Conservation (phyloP, 345 rosid species). For the Brassica incana region DNA sequence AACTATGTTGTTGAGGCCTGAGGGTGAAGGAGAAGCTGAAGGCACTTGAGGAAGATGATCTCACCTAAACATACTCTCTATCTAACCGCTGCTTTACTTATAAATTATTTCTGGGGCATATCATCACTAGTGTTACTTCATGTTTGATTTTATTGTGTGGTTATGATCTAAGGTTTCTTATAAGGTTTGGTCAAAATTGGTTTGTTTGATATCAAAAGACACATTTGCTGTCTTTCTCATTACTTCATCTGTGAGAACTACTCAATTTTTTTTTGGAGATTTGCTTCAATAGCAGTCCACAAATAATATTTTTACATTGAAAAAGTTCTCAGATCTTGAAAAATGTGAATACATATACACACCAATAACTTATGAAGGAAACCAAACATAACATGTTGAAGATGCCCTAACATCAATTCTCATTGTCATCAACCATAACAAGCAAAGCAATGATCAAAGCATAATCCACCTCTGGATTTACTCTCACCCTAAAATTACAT, state of each 20-base stretch:
- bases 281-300: not conserved
- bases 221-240: conserved; percentile 6
- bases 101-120: not conserved
- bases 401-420: conserved; percentile 24
- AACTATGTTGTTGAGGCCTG: conserved; percentile 55
- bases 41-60: conserved; percentile 93
- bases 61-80: conserved; percentile 51
- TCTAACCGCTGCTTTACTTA: conserved; percentile 6
- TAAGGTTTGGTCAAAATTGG: conserved; percentile 12
- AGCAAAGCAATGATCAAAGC: conserved; percentile 66
- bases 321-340: not conserved
- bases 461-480: conserved; percentile 77
- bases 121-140: not conserved
- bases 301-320: not conserved
- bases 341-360: not conserved
- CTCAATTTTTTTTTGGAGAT: conserved; percentile 1
- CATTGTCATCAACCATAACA: conserved; percentile 61
- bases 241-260: not conserved
- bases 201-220: conserved; percentile 19
- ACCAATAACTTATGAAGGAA: not conserved
- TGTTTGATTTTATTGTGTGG: conserved; percentile 24
- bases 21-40: conserved; percentile 97
- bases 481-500: conserved; percentile 55
- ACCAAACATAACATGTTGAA: not conserved
- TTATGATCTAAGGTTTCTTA: conserved; percentile 7